Base-by-base conservation (phyloP, 2,329 filamentous ascomycete species). In the Penicillium sp. region DNA sequence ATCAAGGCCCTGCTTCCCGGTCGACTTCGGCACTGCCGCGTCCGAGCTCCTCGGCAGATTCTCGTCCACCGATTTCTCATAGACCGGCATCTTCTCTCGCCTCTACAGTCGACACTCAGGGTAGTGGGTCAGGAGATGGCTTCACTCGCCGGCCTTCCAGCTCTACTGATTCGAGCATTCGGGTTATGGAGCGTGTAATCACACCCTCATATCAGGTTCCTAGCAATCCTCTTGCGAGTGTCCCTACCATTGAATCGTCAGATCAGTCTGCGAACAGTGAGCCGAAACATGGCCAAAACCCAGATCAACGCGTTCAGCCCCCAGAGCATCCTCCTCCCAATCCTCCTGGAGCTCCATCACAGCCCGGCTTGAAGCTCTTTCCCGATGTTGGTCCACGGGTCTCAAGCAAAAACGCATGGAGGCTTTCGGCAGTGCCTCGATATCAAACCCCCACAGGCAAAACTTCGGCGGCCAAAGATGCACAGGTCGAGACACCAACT, bases 331-430 rank as follows among this genome's bases (percentile, higher is more conserved):
- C 51, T n/a, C 49, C 55, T 42, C 30, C 48, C 11, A 47, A 40
- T 40, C 50, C 57, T 14, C 50, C 59, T 31, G 30, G 38, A 25
- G 54, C 43, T 14, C 50, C 62, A 5, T 47, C 56, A 16, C 55
- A 57, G 5, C 62, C 54, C 5, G 50, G 62, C 2, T 48, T 70
- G 43, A 70, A 69, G 39, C 59, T 70, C 18, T 69, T 71, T 49
- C 70, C 70, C 16, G 65, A 69, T 43, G 60, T 64, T 18, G 54
- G 65, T 40, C 63, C 69, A 35, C 63, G 67, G 8, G 54, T 62
- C 9, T 67, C 68, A 6, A 71, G 63, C 50, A 66, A 57, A 42
- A 61, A 50, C 20, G 58, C 63, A 16, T 59, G 56, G 53, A 58
- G 66, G 31, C 53, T 65, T 22, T 64, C 63, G 7, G 28, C 48